Evolutionary conservation across 352 stramenopile species (phyloP).

Genomic region (Globisporangium camurandrum): DNA sequence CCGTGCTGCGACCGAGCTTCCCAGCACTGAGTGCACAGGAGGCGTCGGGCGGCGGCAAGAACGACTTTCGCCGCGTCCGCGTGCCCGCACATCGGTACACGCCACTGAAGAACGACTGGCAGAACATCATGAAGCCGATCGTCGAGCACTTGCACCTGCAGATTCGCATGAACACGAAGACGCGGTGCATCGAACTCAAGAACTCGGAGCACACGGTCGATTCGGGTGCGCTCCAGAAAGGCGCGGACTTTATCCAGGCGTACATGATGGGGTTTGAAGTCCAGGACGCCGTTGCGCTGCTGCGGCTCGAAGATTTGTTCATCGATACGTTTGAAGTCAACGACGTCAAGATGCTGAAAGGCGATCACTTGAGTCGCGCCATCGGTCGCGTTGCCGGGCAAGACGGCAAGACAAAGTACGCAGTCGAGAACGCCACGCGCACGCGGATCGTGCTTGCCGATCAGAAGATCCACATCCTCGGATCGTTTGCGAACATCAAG

Average conservation of each 20-base stretch:
- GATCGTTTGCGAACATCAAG: slow-evolving; percentile 98
- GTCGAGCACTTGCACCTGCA: slow-evolving; percentile 98
- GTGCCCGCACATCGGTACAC: slow-evolving; percentile 97
- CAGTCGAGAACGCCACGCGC: slow-evolving; percentile 99
- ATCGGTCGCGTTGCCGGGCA: slow-evolving; percentile 98
- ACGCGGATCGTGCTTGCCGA: slow-evolving; percentile 98
- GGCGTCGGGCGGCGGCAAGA: slow-evolving; percentile 75
- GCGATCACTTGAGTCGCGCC: slow-evolving; percentile 97
- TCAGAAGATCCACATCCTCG: slow-evolving; percentile 98
- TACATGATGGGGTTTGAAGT: slow-evolving; percentile 99
- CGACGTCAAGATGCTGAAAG: slow-evolving; percentile 96
- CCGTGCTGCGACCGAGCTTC: slow-evolving; percentile 52
- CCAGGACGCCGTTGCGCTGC: slow-evolving; percentile 93
- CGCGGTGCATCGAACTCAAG: slow-evolving; percentile 96
- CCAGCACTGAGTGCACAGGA: slow-evolving; percentile 75
- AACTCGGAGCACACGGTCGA: slow-evolving; percentile 93
- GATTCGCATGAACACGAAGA: slow-evolving; percentile 99
- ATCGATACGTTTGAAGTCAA: slow-evolving; percentile 98
- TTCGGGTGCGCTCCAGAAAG: slow-evolving; percentile 94
- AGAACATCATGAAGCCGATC: slow-evolving; percentile 97
- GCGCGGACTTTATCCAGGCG: slow-evolving; percentile 95
- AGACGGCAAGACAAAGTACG: slow-evolving; percentile 98
- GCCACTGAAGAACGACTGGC: slow-evolving; percentile 98
- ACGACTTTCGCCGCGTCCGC: slow-evolving; percentile 94
- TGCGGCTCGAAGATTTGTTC: slow-evolving; percentile 98